A percentile compares a stretch with the other conserved stretches of the same genome.
phyloP scores from a whole-genome alignment of 306 rosid species.

The Elaeagnus macrophylla region DNA sequence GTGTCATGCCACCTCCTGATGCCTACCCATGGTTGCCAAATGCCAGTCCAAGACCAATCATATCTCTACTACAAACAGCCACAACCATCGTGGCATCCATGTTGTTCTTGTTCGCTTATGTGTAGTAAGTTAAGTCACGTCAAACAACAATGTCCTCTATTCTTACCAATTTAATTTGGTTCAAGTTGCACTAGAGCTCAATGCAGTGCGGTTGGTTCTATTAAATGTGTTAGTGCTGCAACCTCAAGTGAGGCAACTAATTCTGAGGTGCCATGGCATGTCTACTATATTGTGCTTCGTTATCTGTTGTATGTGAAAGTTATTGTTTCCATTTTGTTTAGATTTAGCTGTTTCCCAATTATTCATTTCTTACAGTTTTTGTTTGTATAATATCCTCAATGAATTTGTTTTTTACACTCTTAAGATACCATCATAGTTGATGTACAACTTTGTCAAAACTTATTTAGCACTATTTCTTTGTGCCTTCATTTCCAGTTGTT shows the following conservation, averaged over 20 bases:
- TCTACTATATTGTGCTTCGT: slow-evolving; percentile 14
- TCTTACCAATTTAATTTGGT: slow-evolving; percentile 13
- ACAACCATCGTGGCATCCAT: slow-evolving; percentile 40
- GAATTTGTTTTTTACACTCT: slow-evolving; percentile 21
- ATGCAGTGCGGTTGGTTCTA: slow-evolving; percentile 18
- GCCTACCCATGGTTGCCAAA: slow-evolving; percentile 94
- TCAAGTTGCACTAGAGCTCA: slow-evolving; percentile 9
- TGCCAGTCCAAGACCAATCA: slow-evolving; percentile 34
- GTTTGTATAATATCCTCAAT: slow-evolving; percentile 23
- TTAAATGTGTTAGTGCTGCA: slow-evolving; percentile 18
- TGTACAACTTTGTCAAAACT: slow-evolving; percentile 5
- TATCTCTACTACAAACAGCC: slow-evolving; percentile 30
- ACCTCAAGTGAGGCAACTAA: slow-evolving; percentile 8
- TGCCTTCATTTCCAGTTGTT: background rate
- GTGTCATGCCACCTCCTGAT: slow-evolving; percentile 94
- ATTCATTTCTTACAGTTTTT: slow-evolving; percentile 12
- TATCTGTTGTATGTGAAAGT: slow-evolving; percentile 11
- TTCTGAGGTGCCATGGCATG: slow-evolving; percentile 18
- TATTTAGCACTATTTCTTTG: background rate
- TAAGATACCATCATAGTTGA: slow-evolving; percentile 14
- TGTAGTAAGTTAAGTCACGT: slow-evolving; percentile 19
- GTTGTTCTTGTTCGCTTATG: slow-evolving; percentile 30
- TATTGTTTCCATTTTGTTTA: slow-evolving; percentile 15
- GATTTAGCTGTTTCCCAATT: slow-evolving; percentile 16
- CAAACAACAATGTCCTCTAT: slow-evolving; percentile 10